Conservation (phyloP, 2,329 filamentous ascomycete genomes). For the Colletotrichum plurivorum region DNA sequence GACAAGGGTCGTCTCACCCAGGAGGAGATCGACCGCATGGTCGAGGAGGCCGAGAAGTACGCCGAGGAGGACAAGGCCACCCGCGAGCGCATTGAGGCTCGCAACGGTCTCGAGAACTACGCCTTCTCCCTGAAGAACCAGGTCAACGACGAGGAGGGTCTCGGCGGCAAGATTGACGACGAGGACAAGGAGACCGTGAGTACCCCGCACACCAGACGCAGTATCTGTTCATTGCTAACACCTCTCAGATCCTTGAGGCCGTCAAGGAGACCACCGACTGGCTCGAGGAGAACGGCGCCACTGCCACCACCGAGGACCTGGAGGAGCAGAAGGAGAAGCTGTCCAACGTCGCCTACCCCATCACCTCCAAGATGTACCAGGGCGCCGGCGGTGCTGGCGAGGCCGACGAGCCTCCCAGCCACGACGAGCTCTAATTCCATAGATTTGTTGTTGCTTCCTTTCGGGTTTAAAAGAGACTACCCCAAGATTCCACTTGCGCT, state of each 20-base stretch:
- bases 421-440: slow-evolving; percentile 83
- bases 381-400: slow-evolving; percentile 74
- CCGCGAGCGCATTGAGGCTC: slow-evolving; percentile 95
- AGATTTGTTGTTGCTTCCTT: slow-evolving; percentile 41
- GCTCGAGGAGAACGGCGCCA: slow-evolving; percentile 94
- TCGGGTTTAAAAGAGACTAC: slow-evolving; percentile 39
- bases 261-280: slow-evolving; percentile 98
- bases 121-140: slow-evolving; percentile 99
- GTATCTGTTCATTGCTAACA: not conserved
- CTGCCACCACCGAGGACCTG: slow-evolving; percentile 92
- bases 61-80: slow-evolving; percentile 99
- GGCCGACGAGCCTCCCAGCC: slow-evolving; percentile 75
- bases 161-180: slow-evolving; percentile 97
- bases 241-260: slow-evolving; percentile 82
- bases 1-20: slow-evolving; percentile 97
- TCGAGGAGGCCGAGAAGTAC: slow-evolving; percentile 97
- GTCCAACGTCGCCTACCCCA: slow-evolving; percentile 95
- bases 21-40: slow-evolving; percentile 99
- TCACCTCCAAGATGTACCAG: slow-evolving; percentile 97
- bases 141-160: slow-evolving; percentile 95
- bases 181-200: slow-evolving; percentile 96
- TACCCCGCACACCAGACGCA: slow-evolving; percentile 42
- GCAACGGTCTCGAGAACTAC: slow-evolving; percentile 99
- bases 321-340: slow-evolving; percentile 99
- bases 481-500: slow-evolving; percentile 37